Base-by-base conservation (phyloP, 2,329 filamentous ascomycete genomes). In the Colletotrichum sp. region DNA sequence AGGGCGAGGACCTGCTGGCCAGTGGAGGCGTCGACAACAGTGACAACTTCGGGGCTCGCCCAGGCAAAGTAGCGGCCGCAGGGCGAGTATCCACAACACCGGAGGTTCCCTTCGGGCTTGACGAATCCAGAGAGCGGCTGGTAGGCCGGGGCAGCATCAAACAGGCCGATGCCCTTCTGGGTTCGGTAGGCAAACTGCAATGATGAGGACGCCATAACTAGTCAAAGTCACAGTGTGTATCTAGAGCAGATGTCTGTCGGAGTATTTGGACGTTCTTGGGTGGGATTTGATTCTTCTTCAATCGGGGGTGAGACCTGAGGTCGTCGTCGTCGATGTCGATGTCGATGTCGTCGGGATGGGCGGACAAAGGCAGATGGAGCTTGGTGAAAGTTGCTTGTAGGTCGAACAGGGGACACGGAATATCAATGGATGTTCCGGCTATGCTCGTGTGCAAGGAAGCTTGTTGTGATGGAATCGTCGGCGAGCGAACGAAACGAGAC, bases 181-280 rank as follows among this genome's bases (percentile, higher is more conserved):
- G 97, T 98, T 88, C 97, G 95, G 91, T 94, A 98, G 87, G 95
- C 95, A 93, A 98, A 94, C 92, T 98, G 96, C 88, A 96, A 94
- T 84, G 95, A 93, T 83, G 95, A 93, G 90, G 90, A 93, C 86
- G 95, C 94, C 96, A 98, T 98, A 92, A 93, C 94, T 96, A 96
- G 92, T 93, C 84, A 95, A 96, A 96, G 94, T 90, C 94, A 95
- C 94, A 94, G 93, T 82, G 80, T 76, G 78, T 81, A 81, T 80
- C 81, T 72, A 78, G 76, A 76, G 80, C 80, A 83, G 80, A 67
- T 78, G 77, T 76, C 65, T 79, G 61, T 60, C 39, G 69, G 55
- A 71, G 65, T 61, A 52, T 26, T 18, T 61, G 67, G 71, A 75
- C 77, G 77, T 78, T 78, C 77, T 78, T 78, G 67, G 71, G 55